Base-by-base conservation (phyloP, 306 rosid genomes). In the Trifolium pratense region DNA sequence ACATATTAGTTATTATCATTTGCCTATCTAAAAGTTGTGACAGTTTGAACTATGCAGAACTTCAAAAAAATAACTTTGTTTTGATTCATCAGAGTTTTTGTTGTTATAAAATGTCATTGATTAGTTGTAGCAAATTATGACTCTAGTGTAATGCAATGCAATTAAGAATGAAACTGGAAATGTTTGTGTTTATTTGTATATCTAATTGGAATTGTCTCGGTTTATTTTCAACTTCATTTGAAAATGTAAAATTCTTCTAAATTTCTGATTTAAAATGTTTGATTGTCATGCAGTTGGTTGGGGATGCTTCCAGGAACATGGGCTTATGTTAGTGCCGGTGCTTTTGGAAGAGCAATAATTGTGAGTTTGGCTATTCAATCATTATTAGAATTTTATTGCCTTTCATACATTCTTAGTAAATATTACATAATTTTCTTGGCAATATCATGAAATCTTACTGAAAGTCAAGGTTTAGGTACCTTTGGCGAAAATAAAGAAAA, bases 231-330 rank as follows among this genome's bases (percentile, higher is more conserved):
- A 71, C 32, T 79, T 56, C 34, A 43, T 68, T 39, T 42, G 20
- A 14, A 46, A 57, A 62, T 52, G n/a, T 53, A 62, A 15, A 36
- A 34, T 69, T 78, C 42, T 56, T 15, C 1, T 60, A 16, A 21
- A 36, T 63, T 72, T 75, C 68, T 42, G 20, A 77, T 80, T 51
- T 71, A 46, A 58, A 81, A 72, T 53, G 56, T 40, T 62, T 68
- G 3, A 64, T 81, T 69, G 37, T 23, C 42, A 34, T 67, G 85
- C 95, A 94, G 99, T 84, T 94, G 99, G 99, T 58, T 94, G 73
- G 99, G 99, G 75, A 94, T 94, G 99, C 99, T 94, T 84, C 99
- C 99, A n/a, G 99, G 99, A 81, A 78, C 99, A 71, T 94, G 99
- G 99, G 99, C 99, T 72, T 94, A 94, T 21, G 99, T 94, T 77